phyloP scores from a whole-genome alignment of 345 rosid genomes.

The Camelina neglecta region DNA sequence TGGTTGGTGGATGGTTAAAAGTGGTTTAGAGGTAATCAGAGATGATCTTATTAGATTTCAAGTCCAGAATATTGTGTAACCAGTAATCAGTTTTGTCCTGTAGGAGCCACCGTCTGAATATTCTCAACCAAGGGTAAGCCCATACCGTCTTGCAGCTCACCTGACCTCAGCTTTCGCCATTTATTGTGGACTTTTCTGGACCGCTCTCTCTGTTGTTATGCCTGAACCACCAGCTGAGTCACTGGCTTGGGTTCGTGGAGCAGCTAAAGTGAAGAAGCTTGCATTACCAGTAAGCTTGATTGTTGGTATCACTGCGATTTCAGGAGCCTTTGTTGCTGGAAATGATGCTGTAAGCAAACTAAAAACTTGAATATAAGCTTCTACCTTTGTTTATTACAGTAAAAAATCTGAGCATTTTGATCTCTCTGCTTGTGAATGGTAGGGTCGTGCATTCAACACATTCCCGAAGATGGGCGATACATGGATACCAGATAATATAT shows the following conservation, averaged over 20 bases:
- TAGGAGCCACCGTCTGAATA: conserved; percentile 93
- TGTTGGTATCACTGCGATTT: conserved; percentile 83
- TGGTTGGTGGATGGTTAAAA: conserved; percentile 99
- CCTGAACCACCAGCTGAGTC: conserved; percentile 97
- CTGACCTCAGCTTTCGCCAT: conserved; percentile 93
- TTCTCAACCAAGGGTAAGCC: conserved; percentile 91
- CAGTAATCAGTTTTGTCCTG: conserved; percentile 26
- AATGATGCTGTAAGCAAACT: conserved; percentile 80
- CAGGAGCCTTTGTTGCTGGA: conserved; percentile 98
- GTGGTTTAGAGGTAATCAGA: conserved; percentile 81
- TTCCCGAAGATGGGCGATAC: conserved; percentile 94
- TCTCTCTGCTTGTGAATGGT: conserved; percentile 21
- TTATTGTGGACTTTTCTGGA: conserved; percentile 91
- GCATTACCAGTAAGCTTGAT: conserved; percentile 82
- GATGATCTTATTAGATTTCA: neutral
- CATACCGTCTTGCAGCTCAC: conserved; percentile 94
- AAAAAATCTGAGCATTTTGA: neutral
- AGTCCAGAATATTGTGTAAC: conserved; percentile 23
- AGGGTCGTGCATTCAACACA: conserved; percentile 91
- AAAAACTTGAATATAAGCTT: neutral
- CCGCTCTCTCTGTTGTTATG: conserved; percentile 88
- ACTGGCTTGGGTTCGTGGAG: conserved; percentile 77
- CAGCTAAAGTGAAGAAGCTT: conserved; percentile 82
- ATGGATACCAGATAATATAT: conserved; percentile 85
- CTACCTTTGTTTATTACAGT: neutral